Conservation (phyloP, 2,329 filamentous ascomycete species). For the Fusarium nisikadoi region DNA sequence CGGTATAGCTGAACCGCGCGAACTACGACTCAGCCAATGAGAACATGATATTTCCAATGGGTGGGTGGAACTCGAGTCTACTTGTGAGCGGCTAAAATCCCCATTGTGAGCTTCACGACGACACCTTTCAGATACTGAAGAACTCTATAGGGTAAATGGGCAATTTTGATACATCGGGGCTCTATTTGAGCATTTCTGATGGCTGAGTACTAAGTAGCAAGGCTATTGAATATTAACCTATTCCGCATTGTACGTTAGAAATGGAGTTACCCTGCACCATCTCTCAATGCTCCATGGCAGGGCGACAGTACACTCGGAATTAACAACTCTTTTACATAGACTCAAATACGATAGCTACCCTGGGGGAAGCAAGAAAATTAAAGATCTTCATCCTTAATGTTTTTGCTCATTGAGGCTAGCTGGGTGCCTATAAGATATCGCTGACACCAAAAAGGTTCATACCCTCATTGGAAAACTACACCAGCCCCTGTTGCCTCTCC, state of each 20-base stretch:
- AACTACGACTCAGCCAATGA: slow-evolving; percentile 19
- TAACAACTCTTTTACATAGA: too few species aligned
- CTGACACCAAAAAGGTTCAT: neutral
- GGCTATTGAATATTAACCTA: neutral
- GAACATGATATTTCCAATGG: neutral
- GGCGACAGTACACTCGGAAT: too few species aligned
- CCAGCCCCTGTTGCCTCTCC: neutral
- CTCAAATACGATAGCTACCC: too few species aligned
- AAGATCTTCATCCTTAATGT: too few species aligned
- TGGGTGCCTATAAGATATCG: neutral
- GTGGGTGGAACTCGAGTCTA: neutral
- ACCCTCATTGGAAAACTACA: neutral
- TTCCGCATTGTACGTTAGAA: neutral
- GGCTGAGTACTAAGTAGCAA: too few species aligned
- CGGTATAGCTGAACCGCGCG: slow-evolving; percentile 29
- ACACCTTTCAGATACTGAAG: too few species aligned
- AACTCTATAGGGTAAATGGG: too few species aligned
- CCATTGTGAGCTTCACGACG: too few species aligned
- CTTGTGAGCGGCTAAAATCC: neutral
- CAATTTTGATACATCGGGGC: too few species aligned
- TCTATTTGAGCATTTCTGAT: neutral
- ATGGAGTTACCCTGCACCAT: neutral
- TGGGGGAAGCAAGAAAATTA: too few species aligned
- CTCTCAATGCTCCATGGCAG: neutral
- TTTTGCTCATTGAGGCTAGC: too few species aligned